A percentile compares a stretch with the other conserved stretches of the same genome.
These are phyloP conservation scores for Beauveria sp. DNA, from an alignment of 2,329 filamentous ascomycete species.

Conservation along the genomic window DNA sequence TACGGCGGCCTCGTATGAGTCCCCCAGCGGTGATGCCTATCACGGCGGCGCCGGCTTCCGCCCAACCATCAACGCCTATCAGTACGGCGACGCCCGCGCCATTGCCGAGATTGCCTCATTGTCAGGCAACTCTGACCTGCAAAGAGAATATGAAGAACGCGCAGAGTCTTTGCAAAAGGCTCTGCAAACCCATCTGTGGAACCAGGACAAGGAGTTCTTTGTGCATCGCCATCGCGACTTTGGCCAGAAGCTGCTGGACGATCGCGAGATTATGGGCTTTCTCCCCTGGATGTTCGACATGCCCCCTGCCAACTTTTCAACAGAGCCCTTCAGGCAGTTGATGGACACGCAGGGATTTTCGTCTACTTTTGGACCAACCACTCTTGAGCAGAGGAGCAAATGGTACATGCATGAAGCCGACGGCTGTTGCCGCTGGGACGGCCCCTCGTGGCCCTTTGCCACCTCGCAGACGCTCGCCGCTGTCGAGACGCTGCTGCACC, in stretches of 20 bases:
- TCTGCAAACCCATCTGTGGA: constrained; percentile 30
- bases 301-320: constrained; percentile 24
- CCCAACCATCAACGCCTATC: constrained; percentile 36
- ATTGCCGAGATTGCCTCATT: constrained; percentile 29
- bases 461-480: constrained; percentile 33
- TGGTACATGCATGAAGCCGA: constrained; percentile 26
- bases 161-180: constrained; percentile 26
- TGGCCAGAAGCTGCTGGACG: constrained; percentile 22
- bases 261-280: constrained; percentile 33
- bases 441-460: constrained; percentile 37
- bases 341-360: constrained; percentile 24
- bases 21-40: constrained; percentile 19
- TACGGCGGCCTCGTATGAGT: constrained; percentile 20
- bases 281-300: constrained; percentile 35
- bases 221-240: constrained; percentile 28
- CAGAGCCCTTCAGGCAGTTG: constrained; percentile 11
- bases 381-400: constrained; percentile 31
- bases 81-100: constrained; percentile 33
- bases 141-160: constrained; percentile 23
- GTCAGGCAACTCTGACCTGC: constrained; percentile 22
- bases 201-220: constrained; percentile 29
- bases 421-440: constrained; percentile 33
- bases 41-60: constrained; percentile 33
- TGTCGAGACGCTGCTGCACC: constrained; percentile 25
- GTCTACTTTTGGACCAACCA: constrained; percentile 32